A percentile compares a stretch with the other conserved stretches of the same genome.
Conservation (phyloP, 2,329 filamentous ascomycete genomes). For the Aspergillus viridinutans region DNA sequence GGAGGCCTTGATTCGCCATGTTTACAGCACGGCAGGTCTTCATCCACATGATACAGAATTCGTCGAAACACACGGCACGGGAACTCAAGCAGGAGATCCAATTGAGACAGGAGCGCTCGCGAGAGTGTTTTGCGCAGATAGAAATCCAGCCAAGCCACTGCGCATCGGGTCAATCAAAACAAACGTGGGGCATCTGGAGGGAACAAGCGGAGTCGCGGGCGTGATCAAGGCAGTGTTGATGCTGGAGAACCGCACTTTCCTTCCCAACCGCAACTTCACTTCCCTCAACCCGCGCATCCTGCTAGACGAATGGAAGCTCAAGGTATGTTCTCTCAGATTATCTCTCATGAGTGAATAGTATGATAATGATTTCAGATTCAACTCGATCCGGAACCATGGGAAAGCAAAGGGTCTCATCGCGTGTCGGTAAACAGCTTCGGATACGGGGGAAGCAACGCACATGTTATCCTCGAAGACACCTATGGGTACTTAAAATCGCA, state of each 20-base stretch:
- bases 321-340: conserved; percentile 15
- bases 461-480: conserved; percentile 38
- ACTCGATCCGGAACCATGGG: conserved; percentile 15
- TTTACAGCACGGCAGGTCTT: conserved; percentile 28
- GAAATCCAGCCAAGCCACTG: conserved; percentile 15
- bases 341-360: not conserved
- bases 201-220: conserved; percentile 13
- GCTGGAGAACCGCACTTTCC: conserved; percentile 43
- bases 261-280: conserved; percentile 42
- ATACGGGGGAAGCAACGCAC: conserved; percentile 46
- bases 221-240: conserved; percentile 42
- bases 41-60: conserved; percentile 19
- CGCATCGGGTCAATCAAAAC: conserved; percentile 20
- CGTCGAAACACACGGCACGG: conserved; percentile 31
- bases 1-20: conserved; percentile 28
- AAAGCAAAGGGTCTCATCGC: conserved; percentile 11
- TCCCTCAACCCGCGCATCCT: conserved; percentile 36
- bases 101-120: conserved; percentile 28
- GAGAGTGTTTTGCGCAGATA: conserved; percentile 19
- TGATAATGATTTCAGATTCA: conserved; percentile 11
- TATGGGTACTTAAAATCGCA: conserved; percentile 3
- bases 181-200: conserved; percentile 24
- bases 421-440: conserved; percentile 42
- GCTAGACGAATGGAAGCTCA: conserved; percentile 34
- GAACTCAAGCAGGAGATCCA: conserved; percentile 32